Evolutionary conservation across 2,329 filamentous ascomycete species (phyloP), one percentile per base, ranked within the genome.

Genomic region (Didymella keratinophila): DNA sequence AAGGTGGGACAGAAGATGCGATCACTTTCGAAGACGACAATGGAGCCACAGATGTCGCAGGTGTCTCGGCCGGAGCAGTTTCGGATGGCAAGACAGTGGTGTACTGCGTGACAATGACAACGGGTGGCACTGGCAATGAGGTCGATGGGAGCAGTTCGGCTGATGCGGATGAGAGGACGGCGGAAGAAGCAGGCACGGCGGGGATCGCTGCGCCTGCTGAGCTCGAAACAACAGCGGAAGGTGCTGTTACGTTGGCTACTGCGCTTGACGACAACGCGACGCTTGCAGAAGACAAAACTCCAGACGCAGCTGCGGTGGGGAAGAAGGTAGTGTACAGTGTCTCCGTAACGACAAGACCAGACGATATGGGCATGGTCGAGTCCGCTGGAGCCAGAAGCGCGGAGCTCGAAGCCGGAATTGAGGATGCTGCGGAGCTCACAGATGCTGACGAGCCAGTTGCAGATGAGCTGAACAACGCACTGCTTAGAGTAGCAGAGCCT

Each of bases 281-380:
- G 18, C 51, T 36, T 47, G 55, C 28, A 16, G 57, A 54, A 27
- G 41, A 34, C 7, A 23, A 34, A 11, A 28, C n/a, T 21, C 54
- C 48, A 16, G 66, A 56, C 16, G 56, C 43, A 12, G 59, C 25
- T 20, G 55, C 39, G 11, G 69, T 67, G 6, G 59, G 63, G 20
- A 61, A 66, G 3, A 73, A 60, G 12, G 73, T 74, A 4, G 70
- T 72, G 54, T 69, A 74, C 45, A 70, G 59, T 1, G 71, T 74
- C 32, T 67, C 63, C 3, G 68, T 74, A 30, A 75, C 62, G 37
- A 69, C 49, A 14, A 68, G 56, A 27, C 41, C 50, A 6, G 56
- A 43, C 16, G 58, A 63, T 11, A 64, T 61, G 16, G 34, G 49
- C 50, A 53, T 44, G 28, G 65, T 63, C 27, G 62, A 56, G 12